Conservation (phyloP, 345 rosid genomes). For the Aurinia saxatilis region DNA sequence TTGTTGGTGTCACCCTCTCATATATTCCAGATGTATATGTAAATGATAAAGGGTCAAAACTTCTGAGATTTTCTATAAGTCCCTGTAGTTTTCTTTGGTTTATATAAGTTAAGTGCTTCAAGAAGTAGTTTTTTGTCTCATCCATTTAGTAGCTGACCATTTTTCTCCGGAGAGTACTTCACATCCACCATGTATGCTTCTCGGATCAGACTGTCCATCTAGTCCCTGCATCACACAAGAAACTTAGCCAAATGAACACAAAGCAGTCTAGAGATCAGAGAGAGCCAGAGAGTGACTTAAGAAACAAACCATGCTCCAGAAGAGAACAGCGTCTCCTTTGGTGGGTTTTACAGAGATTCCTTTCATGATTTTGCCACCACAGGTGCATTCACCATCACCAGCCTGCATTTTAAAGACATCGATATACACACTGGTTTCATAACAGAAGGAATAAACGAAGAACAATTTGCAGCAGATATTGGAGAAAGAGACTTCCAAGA, state of each 20-base stretch:
- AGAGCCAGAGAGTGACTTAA: background rate
- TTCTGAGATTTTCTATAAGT: conserved; percentile 18
- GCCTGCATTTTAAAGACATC: conserved; percentile 45
- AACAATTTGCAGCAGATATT: background rate
- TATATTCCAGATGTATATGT: background rate
- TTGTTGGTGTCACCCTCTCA: no score
- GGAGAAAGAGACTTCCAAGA: no score
- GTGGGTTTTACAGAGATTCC: conserved; percentile 87
- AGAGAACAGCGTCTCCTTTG: conserved; percentile 86
- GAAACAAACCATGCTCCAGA: conserved; percentile 98
- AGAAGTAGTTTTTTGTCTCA: conserved; percentile 60
- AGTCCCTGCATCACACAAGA: conserved; percentile 14
- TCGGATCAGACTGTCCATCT: conserved; percentile 77
- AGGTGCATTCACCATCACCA: conserved; percentile 72
- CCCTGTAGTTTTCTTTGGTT: conserved; percentile 3
- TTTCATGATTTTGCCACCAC: conserved; percentile 71
- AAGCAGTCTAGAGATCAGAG: background rate
- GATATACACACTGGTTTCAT: background rate
- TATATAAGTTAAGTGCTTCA: conserved; percentile 24
- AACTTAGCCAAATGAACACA: background rate
- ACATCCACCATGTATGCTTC: conserved; percentile 89
- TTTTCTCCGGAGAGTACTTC: conserved; percentile 79
- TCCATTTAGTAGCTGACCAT: conserved; percentile 99
- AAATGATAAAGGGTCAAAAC: conserved; percentile 1
- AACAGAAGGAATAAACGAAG: background rate